These are phyloP conservation scores for Wallacemonas sp. DNA, from an alignment of 208 protist species.

Conservation along the genomic window DNA sequence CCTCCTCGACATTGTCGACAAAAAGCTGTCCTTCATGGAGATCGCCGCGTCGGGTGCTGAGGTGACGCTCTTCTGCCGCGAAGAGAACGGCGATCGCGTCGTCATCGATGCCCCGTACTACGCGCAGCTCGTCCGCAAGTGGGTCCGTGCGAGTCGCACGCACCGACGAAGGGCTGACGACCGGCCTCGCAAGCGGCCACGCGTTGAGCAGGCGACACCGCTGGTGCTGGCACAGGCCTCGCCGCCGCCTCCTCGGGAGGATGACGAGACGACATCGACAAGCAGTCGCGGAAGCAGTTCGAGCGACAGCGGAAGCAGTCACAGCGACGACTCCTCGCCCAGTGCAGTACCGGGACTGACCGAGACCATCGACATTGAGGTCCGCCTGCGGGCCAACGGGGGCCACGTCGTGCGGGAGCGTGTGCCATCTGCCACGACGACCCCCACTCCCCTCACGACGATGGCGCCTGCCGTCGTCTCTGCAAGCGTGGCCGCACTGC, in stretches of 20 bases:
- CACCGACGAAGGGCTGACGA: background rate
- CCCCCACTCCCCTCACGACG: too few relatives aligned
- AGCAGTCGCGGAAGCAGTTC: background rate
- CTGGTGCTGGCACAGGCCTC: background rate
- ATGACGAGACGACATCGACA: background rate
- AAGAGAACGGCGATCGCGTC: conserved; percentile 59
- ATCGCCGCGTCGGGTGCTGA: conserved; percentile 31
- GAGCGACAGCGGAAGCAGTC: background rate
- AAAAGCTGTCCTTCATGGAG: conserved; percentile 83
- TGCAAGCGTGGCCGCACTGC: background rate
- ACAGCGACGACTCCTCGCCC: background rate
- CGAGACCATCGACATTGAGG: conserved; percentile 12
- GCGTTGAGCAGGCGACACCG: background rate
- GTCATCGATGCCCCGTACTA: conserved; percentile 84
- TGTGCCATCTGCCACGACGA: too few relatives aligned
- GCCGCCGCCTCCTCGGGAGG: background rate
- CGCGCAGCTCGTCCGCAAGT: conserved; percentile 42
- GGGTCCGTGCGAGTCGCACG: conserved; percentile 15
- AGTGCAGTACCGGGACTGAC: background rate
- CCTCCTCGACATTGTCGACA: conserved; percentile 64
- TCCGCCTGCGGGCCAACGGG: background rate
- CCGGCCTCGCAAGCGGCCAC: background rate
- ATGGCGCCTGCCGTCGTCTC: background rate
- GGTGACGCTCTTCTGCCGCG: conserved; percentile 67
- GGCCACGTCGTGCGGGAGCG: background rate